Conservation (phyloP, 345 rosid species). For the Melaleuca quinquenervia region DNA sequence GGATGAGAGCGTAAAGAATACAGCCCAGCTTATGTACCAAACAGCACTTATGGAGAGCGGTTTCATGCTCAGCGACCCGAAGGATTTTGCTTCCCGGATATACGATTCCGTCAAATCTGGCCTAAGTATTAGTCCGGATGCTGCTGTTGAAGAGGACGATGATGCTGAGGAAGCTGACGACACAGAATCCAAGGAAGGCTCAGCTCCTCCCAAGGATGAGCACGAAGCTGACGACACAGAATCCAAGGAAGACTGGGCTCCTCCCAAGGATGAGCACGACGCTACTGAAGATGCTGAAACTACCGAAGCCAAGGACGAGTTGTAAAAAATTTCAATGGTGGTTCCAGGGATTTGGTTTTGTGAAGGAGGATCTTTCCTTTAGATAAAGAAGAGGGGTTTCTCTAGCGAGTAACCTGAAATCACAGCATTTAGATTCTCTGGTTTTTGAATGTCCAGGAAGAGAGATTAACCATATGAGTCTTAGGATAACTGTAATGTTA, state of each 20-base stretch:
- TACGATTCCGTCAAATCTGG: conserved; percentile 69
- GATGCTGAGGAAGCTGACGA: conserved; percentile 49
- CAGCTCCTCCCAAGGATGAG: conserved; percentile 35
- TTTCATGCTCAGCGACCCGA: conserved; percentile 61
- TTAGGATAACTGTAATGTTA: background rate
- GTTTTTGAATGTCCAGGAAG: background rate
- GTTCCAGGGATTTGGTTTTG: background rate
- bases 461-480: background rate
- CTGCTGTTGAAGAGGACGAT: conserved; percentile 64
- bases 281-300: background rate
- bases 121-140: conserved; percentile 69
- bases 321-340: background rate
- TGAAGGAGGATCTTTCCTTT: background rate
- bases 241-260: conserved; percentile 13
- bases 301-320: background rate
- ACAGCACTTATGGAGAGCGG: conserved; percentile 98
- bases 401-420: background rate
- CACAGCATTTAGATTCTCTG: background rate
- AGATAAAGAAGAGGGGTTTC: background rate
- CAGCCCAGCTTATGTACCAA: conserved; percentile 85
- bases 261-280: conserved; percentile 31
- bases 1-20: conserved; percentile 69
- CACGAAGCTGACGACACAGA: conserved; percentile 38
- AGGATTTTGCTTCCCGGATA: conserved; percentile 77
- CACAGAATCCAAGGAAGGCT: conserved; percentile 16